phyloP scores from a whole-genome alignment of 2,329 filamentous ascomycete species.

The Penicillium sp. region DNA sequence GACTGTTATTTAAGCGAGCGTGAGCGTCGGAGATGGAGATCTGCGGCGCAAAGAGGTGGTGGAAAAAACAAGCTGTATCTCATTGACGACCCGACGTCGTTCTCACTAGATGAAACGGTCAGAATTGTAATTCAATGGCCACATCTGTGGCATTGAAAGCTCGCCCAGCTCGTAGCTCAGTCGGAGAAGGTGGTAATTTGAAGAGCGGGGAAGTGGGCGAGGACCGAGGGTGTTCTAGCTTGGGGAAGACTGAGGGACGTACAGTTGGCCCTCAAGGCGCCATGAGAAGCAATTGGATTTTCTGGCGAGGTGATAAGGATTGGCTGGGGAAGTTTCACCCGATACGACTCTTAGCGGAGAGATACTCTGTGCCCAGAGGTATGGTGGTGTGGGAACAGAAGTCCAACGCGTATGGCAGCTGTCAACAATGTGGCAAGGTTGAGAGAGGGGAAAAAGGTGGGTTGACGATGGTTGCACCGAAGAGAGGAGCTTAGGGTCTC shows the following conservation, averaged over 20 bases:
- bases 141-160: background rate
- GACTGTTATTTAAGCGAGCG: conserved; percentile 8
- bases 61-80: conserved; percentile 26
- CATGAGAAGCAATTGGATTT: conserved; percentile 34
- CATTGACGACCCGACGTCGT: conserved; percentile 35
- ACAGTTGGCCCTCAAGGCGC: conserved; percentile 34
- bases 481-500: conserved; percentile 2
- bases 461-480: conserved; percentile 19
- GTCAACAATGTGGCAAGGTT: conserved; percentile 27
- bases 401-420: conserved; percentile 11
- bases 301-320: conserved; percentile 6
- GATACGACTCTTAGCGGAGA: conserved; percentile 8
- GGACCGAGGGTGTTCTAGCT: conserved; percentile 11
- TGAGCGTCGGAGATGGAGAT: conserved; percentile 9
- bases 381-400: background rate
- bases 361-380: background rate
- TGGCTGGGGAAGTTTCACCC: conserved; percentile 5
- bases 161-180: background rate
- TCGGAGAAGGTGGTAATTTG: conserved; percentile 17
- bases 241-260: conserved; percentile 24
- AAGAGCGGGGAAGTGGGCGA: conserved; percentile 24
- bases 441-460: background rate
- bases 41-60: conserved; percentile 1
- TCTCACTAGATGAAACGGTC: conserved; percentile 26
- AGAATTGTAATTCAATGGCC: conserved; percentile 1